Evolutionary conservation across 306 rosid genomes (phyloP), one percentile per base, ranked within the genome.

Genomic region (Styphnolobium japonicum): DNA sequence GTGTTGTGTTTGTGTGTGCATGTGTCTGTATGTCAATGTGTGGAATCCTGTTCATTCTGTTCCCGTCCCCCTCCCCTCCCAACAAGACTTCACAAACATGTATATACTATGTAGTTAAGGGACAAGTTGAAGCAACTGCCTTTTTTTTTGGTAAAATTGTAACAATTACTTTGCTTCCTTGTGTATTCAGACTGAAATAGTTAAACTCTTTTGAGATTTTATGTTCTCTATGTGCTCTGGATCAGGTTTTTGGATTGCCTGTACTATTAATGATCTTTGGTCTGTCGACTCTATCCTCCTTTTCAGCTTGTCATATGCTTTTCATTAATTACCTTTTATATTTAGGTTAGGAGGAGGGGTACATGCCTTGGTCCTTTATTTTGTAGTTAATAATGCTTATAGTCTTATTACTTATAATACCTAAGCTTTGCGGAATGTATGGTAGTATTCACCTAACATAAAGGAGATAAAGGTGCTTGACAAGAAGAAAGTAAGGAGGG

Each of bases 381-480:
- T 57, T n/a, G n/a, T 16, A 60, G 61, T 65, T 10, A 53, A 39
- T 40, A 43, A 34, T 70, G 56, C 4, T 29, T 12, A 56, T 23
- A 60, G 19, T 67, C 39, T 12, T 56, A 56, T 11, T 10, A 71
- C 77, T 12, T 34, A 36, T 36, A 57, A 67, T 83, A 62, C 56
- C 46, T 5, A 6, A 55, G 23, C 4, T 19, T 29, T 61, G 45
- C 55, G 18, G 56, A 36, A 51, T 84, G 61, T 33, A 34, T 88
- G 80, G 61, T 75, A 88, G 85, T 88, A 88, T 79, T 88, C 92
- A 3, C 95, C 95, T 6, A 88, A 87, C 84, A 87, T 88, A 70
- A 91, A 88, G 86, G 95, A 91, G 85, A 85, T 91, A 46, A 88
- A 87, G 85, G 88, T 91, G 78, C 85, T 91, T 79, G 91, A 89